Percentiles rank a stretch among this genome's conserved stretches.
These are phyloP conservation scores for Debaryomycetaceae sp. DNA, from an alignment of 1,139 yeast species.

Conservation along the genomic window DNA sequence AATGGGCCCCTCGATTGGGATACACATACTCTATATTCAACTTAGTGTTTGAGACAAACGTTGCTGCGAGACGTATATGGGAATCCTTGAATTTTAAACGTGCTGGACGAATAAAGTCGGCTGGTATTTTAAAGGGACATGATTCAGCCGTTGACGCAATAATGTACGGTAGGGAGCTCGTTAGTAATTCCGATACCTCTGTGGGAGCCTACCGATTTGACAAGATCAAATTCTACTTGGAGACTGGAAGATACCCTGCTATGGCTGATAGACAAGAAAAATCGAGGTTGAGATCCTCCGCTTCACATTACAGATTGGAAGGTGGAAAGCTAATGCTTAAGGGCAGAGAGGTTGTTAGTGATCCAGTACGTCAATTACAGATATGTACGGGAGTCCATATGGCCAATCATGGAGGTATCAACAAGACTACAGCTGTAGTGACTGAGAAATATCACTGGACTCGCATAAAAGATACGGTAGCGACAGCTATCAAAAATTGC, in stretches of 20 bases:
- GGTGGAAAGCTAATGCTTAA: constrained; percentile 74
- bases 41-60: constrained; percentile 83
- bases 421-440: constrained; percentile 75
- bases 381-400: constrained; percentile 72
- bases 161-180: constrained; percentile 60
- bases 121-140: constrained; percentile 82
- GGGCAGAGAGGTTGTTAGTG: constrained; percentile 79
- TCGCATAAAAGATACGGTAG: constrained; percentile 83
- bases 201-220: constrained; percentile 67
- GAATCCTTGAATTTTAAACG: constrained; percentile 76
- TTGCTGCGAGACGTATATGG: constrained; percentile 75
- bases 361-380: constrained; percentile 67
- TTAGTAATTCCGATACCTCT: constrained; percentile 46
- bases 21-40: constrained; percentile 83
- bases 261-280: constrained; percentile 80
- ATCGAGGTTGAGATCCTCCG: constrained; percentile 76
- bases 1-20: constrained; percentile 90
- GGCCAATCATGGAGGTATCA: constrained; percentile 82
- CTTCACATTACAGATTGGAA: constrained; percentile 69
- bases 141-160: constrained; percentile 80
- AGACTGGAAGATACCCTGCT: constrained; percentile 84
- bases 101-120: constrained; percentile 75
- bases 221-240: constrained; percentile 71
- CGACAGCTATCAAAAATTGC: constrained; percentile 75
- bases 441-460: constrained; percentile 89